These are phyloP conservation scores for Jaenimonas drosophilae DNA, from an alignment of 208 protist species.

Conservation along the genomic window DNA sequence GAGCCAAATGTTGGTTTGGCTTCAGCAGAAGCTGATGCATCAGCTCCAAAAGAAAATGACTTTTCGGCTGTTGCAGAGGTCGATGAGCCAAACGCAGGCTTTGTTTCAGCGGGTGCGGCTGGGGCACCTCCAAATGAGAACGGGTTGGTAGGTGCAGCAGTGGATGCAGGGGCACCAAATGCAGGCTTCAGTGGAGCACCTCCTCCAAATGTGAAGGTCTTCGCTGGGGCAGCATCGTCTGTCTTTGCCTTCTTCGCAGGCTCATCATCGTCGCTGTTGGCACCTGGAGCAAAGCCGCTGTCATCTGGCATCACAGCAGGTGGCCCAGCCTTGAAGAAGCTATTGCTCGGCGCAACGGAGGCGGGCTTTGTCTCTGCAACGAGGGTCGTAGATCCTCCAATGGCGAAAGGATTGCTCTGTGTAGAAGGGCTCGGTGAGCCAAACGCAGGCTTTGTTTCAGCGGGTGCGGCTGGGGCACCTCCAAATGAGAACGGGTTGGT, in stretches of 20 bases:
- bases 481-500: conserved; percentile 35
- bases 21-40: too few species aligned
- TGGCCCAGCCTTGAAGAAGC: conserved; percentile 44
- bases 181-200: conserved; percentile 8
- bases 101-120: too few species aligned
- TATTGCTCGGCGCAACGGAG: conserved; percentile 10
- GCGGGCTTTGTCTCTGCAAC: not conserved
- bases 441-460: conserved; percentile 5
- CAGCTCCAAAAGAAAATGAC: too few species aligned
- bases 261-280: conserved; percentile 43
- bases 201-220: conserved; percentile 10
- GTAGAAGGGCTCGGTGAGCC: not conserved
- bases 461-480: not conserved
- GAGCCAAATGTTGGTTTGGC: too few species aligned
- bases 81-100: too few species aligned
- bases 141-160: conserved; percentile 7
- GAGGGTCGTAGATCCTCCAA: not conserved
- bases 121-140: too few species aligned
- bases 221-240: conserved; percentile 3
- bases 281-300: conserved; percentile 51
- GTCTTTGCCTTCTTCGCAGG: conserved; percentile 1
- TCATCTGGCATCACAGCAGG: conserved; percentile 47
- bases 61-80: too few species aligned
- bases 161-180: conserved; percentile 3
- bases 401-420: conserved; percentile 8